A percentile compares a stretch with the other conserved stretches of the same genome.
Evolutionary conservation across 805 yeast genomes (phyloP).

Genomic region (Candida maltosa): DNA sequence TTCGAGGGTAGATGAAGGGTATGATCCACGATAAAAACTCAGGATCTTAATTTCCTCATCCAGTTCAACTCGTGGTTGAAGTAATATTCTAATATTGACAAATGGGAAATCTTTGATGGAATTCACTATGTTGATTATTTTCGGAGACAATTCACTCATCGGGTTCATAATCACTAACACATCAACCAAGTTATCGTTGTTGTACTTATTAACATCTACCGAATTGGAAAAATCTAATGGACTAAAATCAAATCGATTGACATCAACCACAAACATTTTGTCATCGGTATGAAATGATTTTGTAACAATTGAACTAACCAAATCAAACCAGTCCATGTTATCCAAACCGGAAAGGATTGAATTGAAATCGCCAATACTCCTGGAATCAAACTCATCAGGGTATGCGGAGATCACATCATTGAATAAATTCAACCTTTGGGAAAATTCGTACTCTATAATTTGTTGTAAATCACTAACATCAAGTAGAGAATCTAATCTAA

Average conservation of each 20-base stretch:
- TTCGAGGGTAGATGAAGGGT: conserved; percentile 25
- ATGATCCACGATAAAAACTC: conserved; percentile 54
- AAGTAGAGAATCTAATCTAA: conserved; percentile 25
- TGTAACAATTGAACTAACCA: conserved; percentile 40
- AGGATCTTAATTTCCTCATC: conserved; percentile 44
- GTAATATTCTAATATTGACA: conserved; percentile 49
- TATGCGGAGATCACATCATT: conserved; percentile 25
- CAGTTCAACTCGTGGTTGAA: conserved; percentile 53
- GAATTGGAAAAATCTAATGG: conserved; percentile 25
- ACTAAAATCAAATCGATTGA: conserved; percentile 45
- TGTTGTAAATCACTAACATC: conserved; percentile 26
- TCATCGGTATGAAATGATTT: conserved; percentile 43
- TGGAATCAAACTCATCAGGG: conserved; percentile 19
- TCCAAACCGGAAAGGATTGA: conserved; percentile 2
- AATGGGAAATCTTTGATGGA: conserved; percentile 43
- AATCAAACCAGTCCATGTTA: conserved; percentile 44
- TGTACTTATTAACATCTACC: conserved; percentile 18
- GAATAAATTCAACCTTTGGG: conserved; percentile 37
- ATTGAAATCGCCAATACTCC: conserved; percentile 16
- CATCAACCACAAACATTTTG: conserved; percentile 35
- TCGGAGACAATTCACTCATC: conserved; percentile 64
- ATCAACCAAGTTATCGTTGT: conserved; percentile 40
- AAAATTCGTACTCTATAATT: conserved; percentile 45
- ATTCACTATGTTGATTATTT: conserved; percentile 43
- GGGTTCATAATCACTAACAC: conserved; percentile 71